Evolutionary conservation across 306 rosid genomes (phyloP).

Genomic region (Malus sylvestris): DNA sequence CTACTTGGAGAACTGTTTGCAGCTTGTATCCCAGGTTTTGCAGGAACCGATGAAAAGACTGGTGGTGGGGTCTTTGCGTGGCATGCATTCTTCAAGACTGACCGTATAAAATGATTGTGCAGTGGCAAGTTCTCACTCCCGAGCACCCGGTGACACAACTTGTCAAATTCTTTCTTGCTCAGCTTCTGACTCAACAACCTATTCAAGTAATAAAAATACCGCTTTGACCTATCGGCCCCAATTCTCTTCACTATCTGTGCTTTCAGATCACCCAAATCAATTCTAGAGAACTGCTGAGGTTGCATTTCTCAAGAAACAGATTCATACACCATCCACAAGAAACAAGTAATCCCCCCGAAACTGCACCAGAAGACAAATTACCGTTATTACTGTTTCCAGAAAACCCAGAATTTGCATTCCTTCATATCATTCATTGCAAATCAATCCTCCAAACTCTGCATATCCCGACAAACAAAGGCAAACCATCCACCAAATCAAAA

Average conservation of each 20-base stretch:
- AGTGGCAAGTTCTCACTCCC: conserved; percentile 80
- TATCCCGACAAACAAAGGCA: conserved; percentile 23
- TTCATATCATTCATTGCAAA: conserved; percentile 36
- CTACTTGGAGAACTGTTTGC: conserved; percentile 51
- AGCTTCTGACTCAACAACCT: conserved; percentile 81
- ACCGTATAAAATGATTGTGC: conserved; percentile 76
- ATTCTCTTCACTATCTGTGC: conserved; percentile 73
- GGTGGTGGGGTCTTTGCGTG: conserved; percentile 87
- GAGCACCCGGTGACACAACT: conserved; percentile 54
- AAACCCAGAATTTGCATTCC: conserved; percentile 43
- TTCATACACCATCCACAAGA: conserved; percentile 62
- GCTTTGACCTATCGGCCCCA: conserved; percentile 69
- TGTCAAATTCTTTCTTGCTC: conserved; percentile 80
- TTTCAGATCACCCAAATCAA: conserved; percentile 86
- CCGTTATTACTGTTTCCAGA: conserved; percentile 42
- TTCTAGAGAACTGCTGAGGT: conserved; percentile 83
- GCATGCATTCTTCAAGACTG: conserved; percentile 85
- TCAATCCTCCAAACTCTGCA: conserved; percentile 26
- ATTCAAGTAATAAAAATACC: conserved; percentile 61
- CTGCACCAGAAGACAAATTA: conserved; percentile 38
- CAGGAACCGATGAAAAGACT: conserved; percentile 36
- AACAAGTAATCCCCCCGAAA: conserved; percentile 32
- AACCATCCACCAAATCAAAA: conserved; percentile 24
- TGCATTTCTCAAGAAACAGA: conserved; percentile 80
- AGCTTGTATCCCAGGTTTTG: conserved; percentile 47